Base-by-base conservation (phyloP, 495 filamentous ascomycete species). In the Annulohypoxylon nitens region DNA sequence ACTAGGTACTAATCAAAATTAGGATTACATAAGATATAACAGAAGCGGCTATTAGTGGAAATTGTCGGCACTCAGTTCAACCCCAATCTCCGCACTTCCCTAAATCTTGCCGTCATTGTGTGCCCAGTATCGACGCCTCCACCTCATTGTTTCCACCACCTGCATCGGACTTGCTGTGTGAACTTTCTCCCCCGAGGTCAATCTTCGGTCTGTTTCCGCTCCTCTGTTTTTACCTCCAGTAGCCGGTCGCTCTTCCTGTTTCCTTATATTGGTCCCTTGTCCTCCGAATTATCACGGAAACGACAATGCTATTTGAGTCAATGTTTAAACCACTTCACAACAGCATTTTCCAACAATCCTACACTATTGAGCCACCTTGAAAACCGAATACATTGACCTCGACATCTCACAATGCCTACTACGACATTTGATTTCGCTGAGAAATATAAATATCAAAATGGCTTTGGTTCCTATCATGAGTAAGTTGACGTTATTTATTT, bases 361-460 rank as follows among this genome's bases (percentile, higher is more conserved):
- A 47, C 14, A 39, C 57, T 45, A 57, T 23, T 48, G 61, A 67
- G n/a, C 39, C 58, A 67, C 48, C 61, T 18, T 69, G 50, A 69
- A 45, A 33, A 18, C 47, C 23, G 1, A 41, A 41, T 20, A 26
- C 5, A 3, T 16, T 6, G 6, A 16, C 3, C 4, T 37, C 6
- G 14, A 64, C 11, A 18, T 14, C 54, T 70, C 76, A 85, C 11
- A 75, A 92, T 86, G 91, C 90, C 85, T 72, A 85, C 81, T 76
- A 90, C 85, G 55, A 75, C 77, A 47, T 91, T 87, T 67, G 86
- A 70, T 70, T 82, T 85, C 69, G 81, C 74, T 63, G 88, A 85
- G 81, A 92, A 83, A 60, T 92, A 86, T 85, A 88, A 79, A 75
- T 94, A 87, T 80, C 88, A 81, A 79, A 90, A 88, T 85, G 92